Evolutionary conservation across 257 asterid species (phyloP), one percentile per base, ranked within the genome.

Genomic region (Petunia axillaris): DNA sequence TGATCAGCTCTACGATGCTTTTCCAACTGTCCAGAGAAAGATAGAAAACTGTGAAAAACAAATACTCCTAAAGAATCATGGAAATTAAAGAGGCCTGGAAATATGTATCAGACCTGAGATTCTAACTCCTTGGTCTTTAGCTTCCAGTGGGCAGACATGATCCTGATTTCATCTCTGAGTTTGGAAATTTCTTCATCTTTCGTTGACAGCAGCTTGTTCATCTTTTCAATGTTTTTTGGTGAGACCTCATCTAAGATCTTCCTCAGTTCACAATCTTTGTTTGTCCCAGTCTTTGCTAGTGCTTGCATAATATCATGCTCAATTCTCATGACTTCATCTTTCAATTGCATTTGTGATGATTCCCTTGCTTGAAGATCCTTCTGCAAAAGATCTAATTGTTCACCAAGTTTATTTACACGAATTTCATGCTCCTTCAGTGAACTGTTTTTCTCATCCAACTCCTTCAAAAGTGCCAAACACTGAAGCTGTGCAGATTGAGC

Each of bases 91-190:
- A 60, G 7, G 0, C 4, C 6, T 59, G 58, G 16, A 71, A 71
- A 71, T 52, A 59, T 25, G 73, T 60, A 40, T 15, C 25, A 46
- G 0, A 77, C 80, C 80, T 77, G 81, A 25, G 93, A 89, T 85
- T 93, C 99, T 67, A 95, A 83, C 80, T 93, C 97, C 79, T 88
- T 86, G 36, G 94, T 91, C 86, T 92, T 93, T 53, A 90, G 91
- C 90, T 89, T 95, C 96, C 97, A 95, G 76, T 93, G 98, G 78
- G 97, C 90, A 78, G 99, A 96, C 94, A 92, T 89, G 64, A 90
- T 53, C 88, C 90, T 88, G 78, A 94, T 83, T 84, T 93, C 99
- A 54, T 94, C 94, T 82, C 93, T 89, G 82, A 96, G 85, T 81
- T 89, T 87, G 74, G 90, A 87, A 60, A 95, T 92, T 71, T 93